Conservation (phyloP, 2,329 filamentous ascomycete species). For the Monilinia laxa region DNA sequence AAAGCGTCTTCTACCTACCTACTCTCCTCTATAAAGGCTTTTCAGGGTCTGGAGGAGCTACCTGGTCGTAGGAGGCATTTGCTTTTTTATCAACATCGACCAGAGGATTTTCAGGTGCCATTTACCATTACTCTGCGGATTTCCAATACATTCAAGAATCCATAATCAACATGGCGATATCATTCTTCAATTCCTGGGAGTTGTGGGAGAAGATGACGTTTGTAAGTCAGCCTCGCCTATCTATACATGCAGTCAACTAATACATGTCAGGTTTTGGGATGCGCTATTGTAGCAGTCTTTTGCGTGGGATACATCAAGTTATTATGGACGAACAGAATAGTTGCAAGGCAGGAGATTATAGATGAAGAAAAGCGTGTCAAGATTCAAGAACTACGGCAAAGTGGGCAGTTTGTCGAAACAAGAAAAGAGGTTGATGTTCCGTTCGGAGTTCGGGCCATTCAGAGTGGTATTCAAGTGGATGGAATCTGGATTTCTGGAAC, state of each 20-base stretch:
- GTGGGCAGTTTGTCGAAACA: constrained; percentile 43
- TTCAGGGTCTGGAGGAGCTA: not conserved
- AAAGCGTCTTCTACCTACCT: not conserved
- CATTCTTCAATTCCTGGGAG: constrained; percentile 69
- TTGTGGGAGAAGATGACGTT: constrained; percentile 90
- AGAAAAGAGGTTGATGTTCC: constrained; percentile 62
- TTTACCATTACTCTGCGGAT: not conserved
- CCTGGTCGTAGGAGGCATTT: not conserved
- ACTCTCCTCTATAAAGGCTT: constrained; percentile 9
- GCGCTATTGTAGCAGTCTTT: constrained; percentile 70
- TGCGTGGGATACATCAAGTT: constrained; percentile 66
- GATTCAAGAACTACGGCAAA: constrained; percentile 54
- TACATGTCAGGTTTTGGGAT: constrained; percentile 62
- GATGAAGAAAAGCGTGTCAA: constrained; percentile 64
- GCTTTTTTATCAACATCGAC: constrained; percentile 9
- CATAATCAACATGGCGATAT: constrained; percentile 31
- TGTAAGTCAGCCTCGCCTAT: constrained; percentile 54
- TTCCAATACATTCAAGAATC: not conserved
- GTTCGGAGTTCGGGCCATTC: constrained; percentile 82
- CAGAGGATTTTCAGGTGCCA: not conserved
- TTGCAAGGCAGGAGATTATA: constrained; percentile 59
- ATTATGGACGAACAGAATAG: constrained; percentile 56
- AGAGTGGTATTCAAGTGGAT: constrained; percentile 79
- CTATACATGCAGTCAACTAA: constrained; percentile 18
- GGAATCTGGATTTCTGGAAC: constrained; percentile 68